Conservation (phyloP, 495 filamentous ascomycete species). For the Friedmanniomyces simplex region DNA sequence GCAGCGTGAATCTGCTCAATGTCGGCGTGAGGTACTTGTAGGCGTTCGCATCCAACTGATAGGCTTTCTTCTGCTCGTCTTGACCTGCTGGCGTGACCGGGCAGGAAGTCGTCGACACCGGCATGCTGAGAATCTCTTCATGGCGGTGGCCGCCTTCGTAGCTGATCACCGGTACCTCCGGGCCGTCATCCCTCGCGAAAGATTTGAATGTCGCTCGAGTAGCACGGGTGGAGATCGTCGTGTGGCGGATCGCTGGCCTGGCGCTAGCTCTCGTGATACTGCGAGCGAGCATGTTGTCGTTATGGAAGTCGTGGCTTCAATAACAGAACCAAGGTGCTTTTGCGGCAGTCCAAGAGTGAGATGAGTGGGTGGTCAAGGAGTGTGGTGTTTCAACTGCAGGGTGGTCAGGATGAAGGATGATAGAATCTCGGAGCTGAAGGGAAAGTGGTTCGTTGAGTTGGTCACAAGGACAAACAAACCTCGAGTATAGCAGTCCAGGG, state of each 20-base stretch:
- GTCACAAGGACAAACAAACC: not conserved
- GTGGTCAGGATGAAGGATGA: not conserved
- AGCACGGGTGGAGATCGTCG: not conserved
- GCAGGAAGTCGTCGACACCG: not conserved
- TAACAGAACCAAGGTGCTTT: not conserved
- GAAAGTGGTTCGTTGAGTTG: not conserved
- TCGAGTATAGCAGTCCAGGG: not conserved
- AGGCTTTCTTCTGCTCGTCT: constrained; percentile 18
- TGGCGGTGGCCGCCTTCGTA: constrained; percentile 13
- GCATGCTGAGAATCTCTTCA: constrained; percentile 1
- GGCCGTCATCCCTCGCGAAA: not conserved
- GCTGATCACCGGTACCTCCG: constrained; percentile 15
- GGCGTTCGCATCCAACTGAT: constrained; percentile 8
- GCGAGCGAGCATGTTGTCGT: constrained; percentile 11
- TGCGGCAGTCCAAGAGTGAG: not conserved
- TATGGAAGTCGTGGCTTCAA: constrained; percentile 2
- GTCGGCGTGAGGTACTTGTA: constrained; percentile 39
- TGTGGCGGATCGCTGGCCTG: not conserved
- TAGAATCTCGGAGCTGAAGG: not conserved
- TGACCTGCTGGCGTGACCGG: constrained; percentile 20
- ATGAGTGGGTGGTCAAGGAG: not conserved
- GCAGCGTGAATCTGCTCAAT: constrained; percentile 53
- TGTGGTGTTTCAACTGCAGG: not conserved
- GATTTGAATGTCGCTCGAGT: not conserved
- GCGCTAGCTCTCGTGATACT: not conserved